Base-by-base conservation (phyloP, 176 grass and related monocot genomes). In the Themeda triandra region DNA sequence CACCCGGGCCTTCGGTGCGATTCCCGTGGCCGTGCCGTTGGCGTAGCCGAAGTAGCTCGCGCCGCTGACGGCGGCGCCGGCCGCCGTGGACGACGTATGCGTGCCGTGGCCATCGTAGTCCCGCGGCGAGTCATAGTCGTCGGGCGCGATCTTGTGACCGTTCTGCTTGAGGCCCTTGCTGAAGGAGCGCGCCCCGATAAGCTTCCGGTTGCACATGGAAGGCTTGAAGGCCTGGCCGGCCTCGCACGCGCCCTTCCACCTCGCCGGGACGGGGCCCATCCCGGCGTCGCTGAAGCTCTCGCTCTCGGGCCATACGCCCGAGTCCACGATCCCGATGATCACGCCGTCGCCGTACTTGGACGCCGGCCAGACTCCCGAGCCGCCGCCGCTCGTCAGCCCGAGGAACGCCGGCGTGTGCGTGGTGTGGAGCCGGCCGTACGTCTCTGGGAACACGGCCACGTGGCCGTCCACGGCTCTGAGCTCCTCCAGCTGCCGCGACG, bases 51-150 rank as follows among this genome's bases (percentile, higher is more conserved):
- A 67, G 72, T 89, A 87, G 62, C 86, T 87, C 6, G 73, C 45
- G 60, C n/a, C n/a, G n/a, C n/a, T n/a, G n/a, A n/a, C n/a, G n/a
- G n/a, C n/a, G n/a, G n/a, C n/a, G n/a, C 92, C 92, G 10, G 89
- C 89, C 27, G 92, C 92, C 27, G 89, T 94, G 44, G 92, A 94
- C 49, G 92, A 77, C 28, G 92, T 94, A 78, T 94, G 92, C 12
- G 92, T 85, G 5, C 92, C 92, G 69, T 94, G 92, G 17, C 92
- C 92, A 25, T 54, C 41, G 81, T 42, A 84, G 74, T 94, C 92
- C 23, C 92, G 66, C 2, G 92, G 84, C 13, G 89, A 94, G 71
- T 92, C 85, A 41, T 90, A 85, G 81, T 87, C 91, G n/a, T 56
- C 66, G 32, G 27, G 2, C 2, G 48, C 27, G 71, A 90, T 82